Evolutionary conservation across 345 rosid genomes (phyloP), one percentile per base, ranked within the genome.

Genomic region (Cardamine resedifolia): DNA sequence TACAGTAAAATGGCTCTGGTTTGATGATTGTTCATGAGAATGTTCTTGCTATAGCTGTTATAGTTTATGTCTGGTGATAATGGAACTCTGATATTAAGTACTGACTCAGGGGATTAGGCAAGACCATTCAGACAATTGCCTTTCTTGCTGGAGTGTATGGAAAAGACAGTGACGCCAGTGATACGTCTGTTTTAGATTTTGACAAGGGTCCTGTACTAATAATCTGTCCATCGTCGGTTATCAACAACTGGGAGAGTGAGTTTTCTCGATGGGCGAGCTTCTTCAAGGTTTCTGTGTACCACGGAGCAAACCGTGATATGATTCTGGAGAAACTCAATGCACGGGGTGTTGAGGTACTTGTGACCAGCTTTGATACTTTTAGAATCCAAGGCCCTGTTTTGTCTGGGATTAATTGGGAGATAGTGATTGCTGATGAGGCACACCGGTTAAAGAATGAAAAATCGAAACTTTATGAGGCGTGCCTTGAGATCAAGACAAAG

Each of bases 41-140:
- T 65, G 59, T 65, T 55, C 23, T 56, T 59, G 49, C 7, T 4
- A 8, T 60, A 60, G 41, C 30, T 49, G 21, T 38, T 5, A 2
- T 50, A 21, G 64, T 68, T 34, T 59, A 21, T 58, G 49, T 27
- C 3, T 51, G 51, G 16, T 51, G 19, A 52, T 10, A 28, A n/a
- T 52, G 77, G 59, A 73, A 57, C 31, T 43, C 57, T 73, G 43
- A 56, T 36, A 16, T 15, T 55, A 55, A 64, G 71, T 64, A 31
- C 33, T 33, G 38, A 38, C n/a, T 9, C 80, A 91, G 99, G 96
- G 99, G 96, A 49, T 82, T 95, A 31, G 97, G 99, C 67, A 95
- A 91, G 85, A 95, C 99, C 39, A 95, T 95, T 77, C 97, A 95
- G 79, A 82, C 93, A 48, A 95, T 95, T 60, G 93, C 97, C 52